Conservation (phyloP, 306 rosid species). For the barrel medic (Medicago truncatula) region DNA sequence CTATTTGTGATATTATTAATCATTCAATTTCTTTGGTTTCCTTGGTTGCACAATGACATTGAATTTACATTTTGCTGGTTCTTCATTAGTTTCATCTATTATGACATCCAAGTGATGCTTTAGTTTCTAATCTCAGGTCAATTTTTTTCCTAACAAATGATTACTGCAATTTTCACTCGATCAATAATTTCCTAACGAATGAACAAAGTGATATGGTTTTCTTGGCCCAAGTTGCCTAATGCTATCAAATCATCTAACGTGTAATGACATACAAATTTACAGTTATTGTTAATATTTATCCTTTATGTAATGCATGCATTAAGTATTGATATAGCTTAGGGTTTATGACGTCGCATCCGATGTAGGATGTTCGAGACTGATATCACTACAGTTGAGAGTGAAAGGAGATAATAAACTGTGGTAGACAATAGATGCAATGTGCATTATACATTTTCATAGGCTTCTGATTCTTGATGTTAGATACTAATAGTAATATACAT, state of each 20-base stretch:
- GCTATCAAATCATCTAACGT: not conserved
- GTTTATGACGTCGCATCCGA: too few relatives aligned
- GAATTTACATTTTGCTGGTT: constrained; percentile 19
- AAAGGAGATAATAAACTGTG: too few relatives aligned
- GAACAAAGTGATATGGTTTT: constrained; percentile 1
- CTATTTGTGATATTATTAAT: not conserved
- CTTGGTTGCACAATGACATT: constrained; percentile 20
- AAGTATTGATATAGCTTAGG: too few relatives aligned
- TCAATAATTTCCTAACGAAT: constrained; percentile 28
- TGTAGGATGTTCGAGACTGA: too few relatives aligned
- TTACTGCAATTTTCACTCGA: not conserved
- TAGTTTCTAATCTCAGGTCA: constrained; percentile 1
- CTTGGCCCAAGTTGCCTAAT: constrained; percentile 6
- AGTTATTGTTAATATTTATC: not conserved
- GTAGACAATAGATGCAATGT: too few relatives aligned
- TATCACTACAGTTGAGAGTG: too few relatives aligned
- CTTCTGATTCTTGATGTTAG: too few relatives aligned
- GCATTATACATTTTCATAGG: too few relatives aligned
- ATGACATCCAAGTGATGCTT: not conserved
- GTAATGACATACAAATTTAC: not conserved
- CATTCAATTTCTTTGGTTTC: constrained; percentile 30
- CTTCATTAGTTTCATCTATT: constrained; percentile 26
- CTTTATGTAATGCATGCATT: too few relatives aligned
- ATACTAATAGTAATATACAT: too few relatives aligned
- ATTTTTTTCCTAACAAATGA: constrained; percentile 5